Evolutionary conservation across 148 eudicot species (phyloP), one percentile per base, ranked within the genome.

Genomic region (Fagopyrum esculentum): DNA sequence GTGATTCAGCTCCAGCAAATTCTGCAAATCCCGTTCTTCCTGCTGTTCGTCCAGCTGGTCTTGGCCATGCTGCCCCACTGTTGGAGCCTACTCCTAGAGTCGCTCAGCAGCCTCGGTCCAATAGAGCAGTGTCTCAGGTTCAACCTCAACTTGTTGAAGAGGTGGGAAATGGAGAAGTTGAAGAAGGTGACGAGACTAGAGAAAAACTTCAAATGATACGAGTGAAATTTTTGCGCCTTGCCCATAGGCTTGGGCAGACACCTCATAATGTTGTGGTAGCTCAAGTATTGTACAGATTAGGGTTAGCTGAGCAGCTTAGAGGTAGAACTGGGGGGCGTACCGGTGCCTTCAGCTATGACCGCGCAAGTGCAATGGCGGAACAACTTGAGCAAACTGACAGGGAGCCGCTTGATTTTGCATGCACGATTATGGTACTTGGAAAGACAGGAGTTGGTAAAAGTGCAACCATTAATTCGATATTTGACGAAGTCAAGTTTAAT

Each of bases 241-340:
- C 98, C 76, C 89, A 87, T 81, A 87, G 97, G 80, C 93, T 92
- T 47, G 98, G 98, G 76, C 98, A 95, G 80, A 95, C 99, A 73
- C 97, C 99, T 45, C 97, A 95, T 77, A 92, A 95, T 80, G 97
- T 90, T 73, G 99, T 95, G 54, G 99, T 92, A 73, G 99, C 99
- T 76, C 99, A 95, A 83, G 99, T 95, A 45, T 84, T 95, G 84
- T 95, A 95, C 77, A 85, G 99, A 71, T 81, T 95, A 78, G 99
- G 97, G 30, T 81, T 95, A 72, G 98, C 98, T 51, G 98, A 95
- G 81, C 98, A 95, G 83, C 86, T 95, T 46, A 83, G 96, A 77
- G 93, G 97, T 68, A 88, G 98, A 81, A 92, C 82, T 54, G 97
- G 97, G 19, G 89, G 92, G 0, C 97, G 98, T 76, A 87, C 84